These are phyloP conservation scores for Sinapis alba DNA, from an alignment of 441 rosid species.

Conservation along the genomic window DNA sequence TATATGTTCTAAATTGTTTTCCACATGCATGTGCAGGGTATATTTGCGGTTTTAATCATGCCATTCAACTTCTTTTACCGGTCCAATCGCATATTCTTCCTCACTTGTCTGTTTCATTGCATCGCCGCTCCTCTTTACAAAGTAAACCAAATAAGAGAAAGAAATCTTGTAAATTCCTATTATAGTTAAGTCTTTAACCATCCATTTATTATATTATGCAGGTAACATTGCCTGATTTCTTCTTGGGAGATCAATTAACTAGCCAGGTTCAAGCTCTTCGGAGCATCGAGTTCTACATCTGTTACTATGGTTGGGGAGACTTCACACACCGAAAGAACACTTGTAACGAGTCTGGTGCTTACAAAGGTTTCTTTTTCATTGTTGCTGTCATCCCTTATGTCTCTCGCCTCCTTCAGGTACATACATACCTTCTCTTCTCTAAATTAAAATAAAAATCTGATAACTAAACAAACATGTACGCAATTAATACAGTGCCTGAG, in stretches of 20 bases:
- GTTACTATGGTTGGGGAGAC: slow-evolving; percentile 85
- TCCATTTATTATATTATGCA: slow-evolving; percentile 17
- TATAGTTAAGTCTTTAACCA: slow-evolving; percentile 8
- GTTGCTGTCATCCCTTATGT: slow-evolving; percentile 64
- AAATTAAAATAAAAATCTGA: too few relatives aligned
- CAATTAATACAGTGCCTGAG: slow-evolving; percentile 62
- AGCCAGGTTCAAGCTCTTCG: slow-evolving; percentile 71
- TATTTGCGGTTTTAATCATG: background rate
- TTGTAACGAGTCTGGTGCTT: slow-evolving; percentile 44
- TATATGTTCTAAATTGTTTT: background rate
- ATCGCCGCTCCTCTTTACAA: background rate
- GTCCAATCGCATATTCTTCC: background rate
- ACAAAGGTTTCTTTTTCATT: slow-evolving; percentile 51
- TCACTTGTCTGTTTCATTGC: background rate
- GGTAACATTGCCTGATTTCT: slow-evolving; percentile 65
- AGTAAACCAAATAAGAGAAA: too few relatives aligned
- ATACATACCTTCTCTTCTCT: background rate
- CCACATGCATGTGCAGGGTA: background rate
- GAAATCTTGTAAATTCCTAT: background rate
- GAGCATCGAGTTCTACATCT: slow-evolving; percentile 71
- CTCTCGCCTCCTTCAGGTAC: slow-evolving; percentile 69
- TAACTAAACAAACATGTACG: slow-evolving; percentile 17
- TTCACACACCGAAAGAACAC: slow-evolving; percentile 44
- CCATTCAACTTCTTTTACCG: background rate
- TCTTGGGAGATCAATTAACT: slow-evolving; percentile 50